phyloP scores from a whole-genome alignment of 306 rosid genomes.

The Malus fusca region DNA sequence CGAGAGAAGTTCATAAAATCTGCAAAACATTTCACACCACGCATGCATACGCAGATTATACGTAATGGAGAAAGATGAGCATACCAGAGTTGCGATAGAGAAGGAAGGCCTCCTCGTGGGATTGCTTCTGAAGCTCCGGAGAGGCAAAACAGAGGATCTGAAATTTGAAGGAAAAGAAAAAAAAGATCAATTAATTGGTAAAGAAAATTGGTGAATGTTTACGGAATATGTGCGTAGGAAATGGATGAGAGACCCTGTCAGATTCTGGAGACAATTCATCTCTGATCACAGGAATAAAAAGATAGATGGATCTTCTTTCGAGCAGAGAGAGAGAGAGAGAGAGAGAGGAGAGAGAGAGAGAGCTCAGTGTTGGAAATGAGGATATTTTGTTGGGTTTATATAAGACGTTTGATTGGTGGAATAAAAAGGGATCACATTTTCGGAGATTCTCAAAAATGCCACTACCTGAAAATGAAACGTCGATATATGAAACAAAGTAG shows the following conservation, averaged over 20 bases:
- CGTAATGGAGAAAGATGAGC: neutral
- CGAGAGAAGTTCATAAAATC: neutral
- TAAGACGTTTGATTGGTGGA: neutral
- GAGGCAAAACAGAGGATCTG: slow-evolving; percentile 52
- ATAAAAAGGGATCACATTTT: too few relatives aligned
- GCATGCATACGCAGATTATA: too few relatives aligned
- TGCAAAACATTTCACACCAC: neutral
- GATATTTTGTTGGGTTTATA: neutral
- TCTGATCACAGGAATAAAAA: neutral
- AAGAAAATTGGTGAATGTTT: neutral
- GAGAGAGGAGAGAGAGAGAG: neutral
- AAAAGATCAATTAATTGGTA: neutral
- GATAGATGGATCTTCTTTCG: neutral
- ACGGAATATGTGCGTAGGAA: neutral
- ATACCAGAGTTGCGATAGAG: slow-evolving; percentile 34
- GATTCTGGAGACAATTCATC: slow-evolving; percentile 67
- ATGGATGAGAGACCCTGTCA: slow-evolving; percentile 35
- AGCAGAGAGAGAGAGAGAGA: neutral
- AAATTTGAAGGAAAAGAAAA: slow-evolving; percentile 1
- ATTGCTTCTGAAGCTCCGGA: slow-evolving; percentile 28
- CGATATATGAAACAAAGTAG: too few relatives aligned
- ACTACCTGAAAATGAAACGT: too few relatives aligned
- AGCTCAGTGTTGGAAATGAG: neutral
- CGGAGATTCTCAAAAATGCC: too few relatives aligned
- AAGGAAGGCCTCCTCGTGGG: slow-evolving; percentile 22